phyloP scores from a whole-genome alignment of 768 basidiomycete genomes.

The Suillus brevipes region DNA sequence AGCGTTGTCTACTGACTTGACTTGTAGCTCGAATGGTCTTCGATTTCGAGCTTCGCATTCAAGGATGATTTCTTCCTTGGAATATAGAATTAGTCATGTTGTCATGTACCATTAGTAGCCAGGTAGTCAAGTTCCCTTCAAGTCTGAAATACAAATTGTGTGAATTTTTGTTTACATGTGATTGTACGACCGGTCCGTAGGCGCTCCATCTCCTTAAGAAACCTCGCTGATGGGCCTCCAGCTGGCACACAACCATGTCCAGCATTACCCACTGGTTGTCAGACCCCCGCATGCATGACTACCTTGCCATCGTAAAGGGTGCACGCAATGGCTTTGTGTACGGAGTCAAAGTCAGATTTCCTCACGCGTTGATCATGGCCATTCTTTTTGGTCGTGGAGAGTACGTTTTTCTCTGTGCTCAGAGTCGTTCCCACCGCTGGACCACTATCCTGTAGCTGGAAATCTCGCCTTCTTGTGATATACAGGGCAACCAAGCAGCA shows the following conservation, averaged over 20 bases:
- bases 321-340: conserved; percentile 90
- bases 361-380: conserved; percentile 96
- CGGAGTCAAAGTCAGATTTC: conserved; percentile 89
- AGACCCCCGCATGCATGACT: conserved; percentile 83
- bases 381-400: conserved; percentile 90
- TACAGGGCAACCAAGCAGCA: conserved; percentile 87
- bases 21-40: conserved; percentile 56
- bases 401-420: conserved; percentile 48
- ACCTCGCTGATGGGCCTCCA: not conserved
- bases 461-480: conserved; percentile 63
- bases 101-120: not conserved
- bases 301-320: conserved; percentile 91
- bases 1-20: conserved; percentile 10
- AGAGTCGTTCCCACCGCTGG: conserved; percentile 10
- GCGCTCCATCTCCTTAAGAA: not conserved
- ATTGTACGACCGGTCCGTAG: conserved; percentile 19
- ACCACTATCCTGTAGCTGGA: conserved; percentile 54
- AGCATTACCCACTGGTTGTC: conserved; percentile 28
- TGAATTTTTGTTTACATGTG: conserved; percentile 22
- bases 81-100: not conserved
- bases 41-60: conserved; percentile 51
- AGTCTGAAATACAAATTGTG: not conserved
- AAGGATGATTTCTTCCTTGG: conserved; percentile 52
- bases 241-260: conserved; percentile 22
- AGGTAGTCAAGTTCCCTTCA: not conserved